Conservation (phyloP, 768 basidiomycete species). For the Paxillus involutus region DNA sequence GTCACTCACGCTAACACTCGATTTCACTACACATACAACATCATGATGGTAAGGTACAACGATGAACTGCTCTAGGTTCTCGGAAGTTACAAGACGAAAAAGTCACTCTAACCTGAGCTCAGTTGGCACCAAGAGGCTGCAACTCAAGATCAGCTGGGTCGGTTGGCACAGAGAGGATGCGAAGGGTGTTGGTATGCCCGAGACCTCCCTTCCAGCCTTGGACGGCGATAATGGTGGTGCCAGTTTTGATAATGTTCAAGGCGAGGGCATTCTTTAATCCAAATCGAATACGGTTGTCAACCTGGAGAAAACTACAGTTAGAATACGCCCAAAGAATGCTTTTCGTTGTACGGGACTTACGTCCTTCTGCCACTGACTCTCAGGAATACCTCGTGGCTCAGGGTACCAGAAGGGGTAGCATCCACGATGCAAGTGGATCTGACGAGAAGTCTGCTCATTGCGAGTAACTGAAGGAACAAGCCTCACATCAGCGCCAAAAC, state of each 20-base stretch:
- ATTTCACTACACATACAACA: neutral
- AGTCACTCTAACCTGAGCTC: conserved; percentile 8
- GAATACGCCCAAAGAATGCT: conserved; percentile 1
- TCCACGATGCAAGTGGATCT: conserved; percentile 95
- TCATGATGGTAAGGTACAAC: conserved; percentile 4
- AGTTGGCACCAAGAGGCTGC: conserved; percentile 51
- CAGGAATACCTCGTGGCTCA: conserved; percentile 86
- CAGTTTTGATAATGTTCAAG: conserved; percentile 85
- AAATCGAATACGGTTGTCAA: conserved; percentile 87
- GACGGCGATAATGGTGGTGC: conserved; percentile 88
- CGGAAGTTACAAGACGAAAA: neutral
- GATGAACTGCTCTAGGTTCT: conserved; percentile 6
- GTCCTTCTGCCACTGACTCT: conserved; percentile 96
- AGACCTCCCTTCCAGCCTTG: conserved; percentile 99
- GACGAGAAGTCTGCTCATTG: conserved; percentile 92
- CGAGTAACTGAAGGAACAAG: conserved; percentile 70
- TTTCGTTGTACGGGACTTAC: conserved; percentile 44
- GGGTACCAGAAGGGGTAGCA: conserved; percentile 97
- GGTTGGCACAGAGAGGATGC: conserved; percentile 81
- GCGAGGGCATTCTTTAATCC: conserved; percentile 82
- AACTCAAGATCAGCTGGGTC: conserved; percentile 75
- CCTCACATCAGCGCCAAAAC: conserved; percentile 4
- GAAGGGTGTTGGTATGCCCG: conserved; percentile 91
- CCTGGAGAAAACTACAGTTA: conserved; percentile 40
- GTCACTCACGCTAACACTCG: neutral